These are phyloP conservation scores for Eucalyptus leucophloia DNA, from an alignment of 345 rosid genomes.

Conservation along the genomic window DNA sequence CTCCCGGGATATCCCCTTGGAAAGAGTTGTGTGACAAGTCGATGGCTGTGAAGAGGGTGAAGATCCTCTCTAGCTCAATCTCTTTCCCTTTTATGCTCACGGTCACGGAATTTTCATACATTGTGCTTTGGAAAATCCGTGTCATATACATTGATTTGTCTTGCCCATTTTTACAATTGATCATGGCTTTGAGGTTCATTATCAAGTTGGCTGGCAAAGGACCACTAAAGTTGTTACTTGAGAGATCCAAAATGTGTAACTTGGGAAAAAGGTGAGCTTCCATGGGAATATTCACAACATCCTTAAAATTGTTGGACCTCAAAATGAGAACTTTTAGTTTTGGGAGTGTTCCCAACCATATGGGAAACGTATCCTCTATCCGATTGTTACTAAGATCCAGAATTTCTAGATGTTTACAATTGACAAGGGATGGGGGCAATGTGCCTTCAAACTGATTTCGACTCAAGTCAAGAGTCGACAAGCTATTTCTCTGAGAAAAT, in stretches of 20 bases:
- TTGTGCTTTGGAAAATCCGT: rapidly evolving
- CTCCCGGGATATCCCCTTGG: background rate
- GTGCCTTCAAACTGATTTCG: background rate
- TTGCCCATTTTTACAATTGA: background rate
- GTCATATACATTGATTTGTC: background rate
- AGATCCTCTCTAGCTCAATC: background rate
- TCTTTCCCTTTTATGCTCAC: background rate
- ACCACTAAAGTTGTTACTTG: background rate
- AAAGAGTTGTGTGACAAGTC: background rate
- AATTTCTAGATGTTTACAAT: background rate
- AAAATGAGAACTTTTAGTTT: background rate
- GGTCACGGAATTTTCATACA: background rate
- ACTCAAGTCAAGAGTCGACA: background rate
- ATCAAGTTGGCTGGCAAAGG: background rate
- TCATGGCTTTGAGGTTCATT: background rate
- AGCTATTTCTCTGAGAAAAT: background rate
- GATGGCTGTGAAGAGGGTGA: background rate
- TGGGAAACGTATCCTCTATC: background rate
- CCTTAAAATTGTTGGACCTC: background rate
- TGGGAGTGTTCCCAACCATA: background rate
- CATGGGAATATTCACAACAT: background rate
- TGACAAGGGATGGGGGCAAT: background rate
- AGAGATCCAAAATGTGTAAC: background rate
- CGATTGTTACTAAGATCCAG: background rate
- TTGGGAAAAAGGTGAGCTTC: background rate